These are phyloP conservation scores for Colletotrichum musae DNA, from an alignment of 2,329 filamentous ascomycete species.

Conservation along the genomic window DNA sequence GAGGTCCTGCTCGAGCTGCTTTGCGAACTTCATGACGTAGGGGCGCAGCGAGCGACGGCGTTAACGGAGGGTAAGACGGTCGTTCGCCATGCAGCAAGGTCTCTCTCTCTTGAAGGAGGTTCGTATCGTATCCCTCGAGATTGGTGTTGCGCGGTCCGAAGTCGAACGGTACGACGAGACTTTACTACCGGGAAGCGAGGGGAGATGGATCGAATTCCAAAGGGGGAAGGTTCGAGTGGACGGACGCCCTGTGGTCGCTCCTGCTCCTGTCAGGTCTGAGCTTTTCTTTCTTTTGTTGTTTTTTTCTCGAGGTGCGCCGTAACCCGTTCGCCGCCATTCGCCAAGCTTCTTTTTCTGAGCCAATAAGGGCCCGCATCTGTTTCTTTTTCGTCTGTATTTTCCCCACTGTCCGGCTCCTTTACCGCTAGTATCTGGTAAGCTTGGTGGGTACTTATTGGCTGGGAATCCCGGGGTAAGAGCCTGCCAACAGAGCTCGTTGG, in stretches of 20 bases:
- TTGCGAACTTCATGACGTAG: conserved; percentile 75
- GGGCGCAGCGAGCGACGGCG: conserved; percentile 12
- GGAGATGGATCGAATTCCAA: no score
- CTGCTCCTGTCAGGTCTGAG: neutral
- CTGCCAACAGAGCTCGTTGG: neutral
- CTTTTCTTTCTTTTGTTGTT: neutral
- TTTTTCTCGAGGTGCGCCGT: conserved; percentile 27
- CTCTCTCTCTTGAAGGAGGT: no score
- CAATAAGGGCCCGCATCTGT: conserved; percentile 17
- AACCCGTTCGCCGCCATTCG: conserved; percentile 22
- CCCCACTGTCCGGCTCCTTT: neutral
- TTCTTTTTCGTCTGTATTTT: conserved; percentile 26
- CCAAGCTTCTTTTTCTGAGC: conserved; percentile 25
- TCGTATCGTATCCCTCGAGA: no score
- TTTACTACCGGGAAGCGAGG: no score
- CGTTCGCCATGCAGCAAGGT: conserved; percentile 23
- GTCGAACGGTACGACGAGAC: no score
- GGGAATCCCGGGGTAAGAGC: neutral
- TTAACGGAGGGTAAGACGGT: neutral
- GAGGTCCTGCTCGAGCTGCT: conserved; percentile 87
- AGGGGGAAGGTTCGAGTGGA: no score
- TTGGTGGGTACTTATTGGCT: neutral
- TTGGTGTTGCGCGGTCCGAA: no score
- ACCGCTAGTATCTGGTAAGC: neutral
- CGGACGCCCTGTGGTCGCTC: conserved; percentile 1